A percentile compares a stretch with the other conserved stretches of the same genome.
Conservation (phyloP, 345 rosid species). For the Rhizophora apiculata region DNA sequence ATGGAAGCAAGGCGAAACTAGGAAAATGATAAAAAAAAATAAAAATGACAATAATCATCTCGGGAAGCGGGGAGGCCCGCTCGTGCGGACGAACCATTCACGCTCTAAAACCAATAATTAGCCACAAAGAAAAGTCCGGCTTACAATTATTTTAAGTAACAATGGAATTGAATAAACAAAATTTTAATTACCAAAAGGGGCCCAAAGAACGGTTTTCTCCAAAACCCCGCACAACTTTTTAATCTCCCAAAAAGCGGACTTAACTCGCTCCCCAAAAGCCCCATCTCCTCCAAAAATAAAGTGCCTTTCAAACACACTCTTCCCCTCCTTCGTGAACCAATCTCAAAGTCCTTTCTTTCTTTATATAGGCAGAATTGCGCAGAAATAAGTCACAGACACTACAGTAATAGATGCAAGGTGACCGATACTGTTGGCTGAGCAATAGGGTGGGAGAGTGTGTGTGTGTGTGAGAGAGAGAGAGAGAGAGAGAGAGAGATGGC, state of each 20-base stretch:
- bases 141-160: slow-evolving; percentile 6
- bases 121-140: neutral
- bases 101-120: slow-evolving; percentile 28
- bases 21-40: neutral
- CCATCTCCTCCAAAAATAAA: slow-evolving; percentile 9
- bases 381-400: neutral
- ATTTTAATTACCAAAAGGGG: slow-evolving; percentile 17
- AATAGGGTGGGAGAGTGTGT: no score
- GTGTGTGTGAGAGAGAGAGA: neutral
- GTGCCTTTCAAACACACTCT: slow-evolving; percentile 36
- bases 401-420: no score
- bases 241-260: slow-evolving; percentile 21
- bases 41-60: slow-evolving; percentile 33
- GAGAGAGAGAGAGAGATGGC: slow-evolving; percentile 7
- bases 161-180: slow-evolving; percentile 23
- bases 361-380: no score
- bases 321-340: slow-evolving; percentile 21
- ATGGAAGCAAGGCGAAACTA: neutral
- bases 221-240: neutral
- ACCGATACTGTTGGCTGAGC: no score
- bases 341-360: slow-evolving; percentile 5
- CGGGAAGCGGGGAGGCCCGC: slow-evolving; percentile 59
- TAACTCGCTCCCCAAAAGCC: slow-evolving; percentile 25
- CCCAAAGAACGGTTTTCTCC: slow-evolving; percentile 20
- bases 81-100: slow-evolving; percentile 61